phyloP scores from a whole-genome alignment of 2,329 filamentous ascomycete species.

The Zalaria sp. region DNA sequence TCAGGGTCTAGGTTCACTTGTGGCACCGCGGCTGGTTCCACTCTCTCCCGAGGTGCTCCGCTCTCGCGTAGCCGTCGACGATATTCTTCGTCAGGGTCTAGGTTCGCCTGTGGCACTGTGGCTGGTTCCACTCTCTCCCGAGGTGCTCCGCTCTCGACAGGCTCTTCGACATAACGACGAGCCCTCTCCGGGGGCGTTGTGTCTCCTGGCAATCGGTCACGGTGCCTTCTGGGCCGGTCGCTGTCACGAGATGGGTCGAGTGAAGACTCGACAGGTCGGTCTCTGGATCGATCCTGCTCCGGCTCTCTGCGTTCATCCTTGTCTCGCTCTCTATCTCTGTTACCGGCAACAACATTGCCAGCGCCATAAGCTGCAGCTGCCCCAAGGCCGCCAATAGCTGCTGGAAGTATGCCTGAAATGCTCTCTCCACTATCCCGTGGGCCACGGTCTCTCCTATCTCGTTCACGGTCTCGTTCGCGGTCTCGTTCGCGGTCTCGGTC shows the following conservation, averaged over 20 bases:
- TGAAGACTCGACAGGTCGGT: neutral
- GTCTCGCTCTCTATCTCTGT: constrained; percentile 10
- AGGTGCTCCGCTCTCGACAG: neutral
- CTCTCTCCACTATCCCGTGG: constrained; percentile 6
- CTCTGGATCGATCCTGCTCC: constrained; percentile 6
- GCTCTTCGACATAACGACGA: neutral
- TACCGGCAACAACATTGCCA: constrained; percentile 4
- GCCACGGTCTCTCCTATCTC: constrained; percentile 12
- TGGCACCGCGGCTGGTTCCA: constrained; percentile 9
- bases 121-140: constrained; percentile 10
- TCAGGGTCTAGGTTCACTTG: constrained; percentile 28
- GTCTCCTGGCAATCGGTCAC: constrained; percentile 1
- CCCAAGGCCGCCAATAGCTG: constrained; percentile 7
- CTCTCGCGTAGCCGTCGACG: constrained; percentile 30
- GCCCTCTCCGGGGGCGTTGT: neutral
- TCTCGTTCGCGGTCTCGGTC: constrained; percentile 17
- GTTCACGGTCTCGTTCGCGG: constrained; percentile 15
- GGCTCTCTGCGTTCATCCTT: constrained; percentile 6
- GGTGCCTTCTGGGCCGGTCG: constrained; percentile 5
- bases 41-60: constrained; percentile 8
- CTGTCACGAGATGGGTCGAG: neutral
- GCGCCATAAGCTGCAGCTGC: constrained; percentile 8
- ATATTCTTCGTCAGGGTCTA: constrained; percentile 37
- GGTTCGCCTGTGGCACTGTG: constrained; percentile 13
- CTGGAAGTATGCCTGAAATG: constrained; percentile 8